These are phyloP conservation scores for Lolium multiflorum DNA, from an alignment of 176 grass and related monocot species.

Conservation along the genomic window DNA sequence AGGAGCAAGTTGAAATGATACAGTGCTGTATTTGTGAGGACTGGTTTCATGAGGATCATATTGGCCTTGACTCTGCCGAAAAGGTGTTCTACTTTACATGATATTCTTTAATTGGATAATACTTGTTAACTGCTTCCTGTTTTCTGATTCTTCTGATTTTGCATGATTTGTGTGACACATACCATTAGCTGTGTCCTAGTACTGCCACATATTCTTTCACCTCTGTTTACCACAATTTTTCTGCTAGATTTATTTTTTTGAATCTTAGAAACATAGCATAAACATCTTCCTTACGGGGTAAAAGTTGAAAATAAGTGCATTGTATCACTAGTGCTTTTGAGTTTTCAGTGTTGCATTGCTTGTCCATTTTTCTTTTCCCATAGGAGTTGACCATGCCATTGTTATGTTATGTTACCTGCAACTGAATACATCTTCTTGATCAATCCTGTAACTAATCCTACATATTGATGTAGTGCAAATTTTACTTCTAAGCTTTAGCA, in stretches of 20 bases:
- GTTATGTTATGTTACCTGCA: slow-evolving; percentile 14
- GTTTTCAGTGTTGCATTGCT: not conserved
- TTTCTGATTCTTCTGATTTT: slow-evolving; percentile 25
- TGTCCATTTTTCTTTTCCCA: not conserved
- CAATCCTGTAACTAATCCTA: not conserved
- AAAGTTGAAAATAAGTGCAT: slow-evolving; percentile 24
- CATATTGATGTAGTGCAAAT: slow-evolving; percentile 24
- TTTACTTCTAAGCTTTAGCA: slow-evolving; percentile 3
- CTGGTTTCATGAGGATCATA: slow-evolving; percentile 95
- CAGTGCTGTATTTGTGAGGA: slow-evolving; percentile 98
- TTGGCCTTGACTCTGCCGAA: slow-evolving; percentile 73
- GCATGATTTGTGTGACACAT: not conserved
- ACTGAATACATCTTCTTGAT: not conserved
- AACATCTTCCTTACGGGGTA: not conserved
- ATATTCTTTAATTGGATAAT: slow-evolving; percentile 29
- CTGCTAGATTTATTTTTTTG: slow-evolving; percentile 4
- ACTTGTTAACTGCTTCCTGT: not conserved
- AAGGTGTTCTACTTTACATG: slow-evolving; percentile 58
- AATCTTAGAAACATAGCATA: not conserved
- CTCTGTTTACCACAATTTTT: not conserved
- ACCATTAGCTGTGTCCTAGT: not conserved
- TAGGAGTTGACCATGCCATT: not conserved
- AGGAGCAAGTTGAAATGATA: slow-evolving; percentile 96
- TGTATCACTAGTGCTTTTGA: not conserved
- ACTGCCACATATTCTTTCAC: not conserved